Conservation (phyloP, 768 basidiomycete species). For the Pulveroboletus sp. region DNA sequence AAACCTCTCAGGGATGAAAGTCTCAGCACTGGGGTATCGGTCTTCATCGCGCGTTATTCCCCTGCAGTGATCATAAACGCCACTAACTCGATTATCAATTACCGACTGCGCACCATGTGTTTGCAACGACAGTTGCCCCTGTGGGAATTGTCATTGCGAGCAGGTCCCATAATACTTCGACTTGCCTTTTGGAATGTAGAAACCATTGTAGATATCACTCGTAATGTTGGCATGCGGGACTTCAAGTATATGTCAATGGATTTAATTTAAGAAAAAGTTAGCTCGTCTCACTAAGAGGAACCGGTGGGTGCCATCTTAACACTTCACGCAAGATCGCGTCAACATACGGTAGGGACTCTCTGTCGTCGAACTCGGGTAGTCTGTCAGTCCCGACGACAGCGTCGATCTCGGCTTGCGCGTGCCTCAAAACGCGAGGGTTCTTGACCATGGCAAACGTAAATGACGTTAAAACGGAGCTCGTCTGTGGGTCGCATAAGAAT, state of each 20-base stretch:
- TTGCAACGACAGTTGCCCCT: slow-evolving; percentile 7
- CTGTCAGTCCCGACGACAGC: background rate
- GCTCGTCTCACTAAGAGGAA: slow-evolving; percentile 10
- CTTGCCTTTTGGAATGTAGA: background rate
- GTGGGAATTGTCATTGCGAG: background rate
- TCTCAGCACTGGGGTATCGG: slow-evolving; percentile 7
- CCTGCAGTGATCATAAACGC: background rate
- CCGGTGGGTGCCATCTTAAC: slow-evolving; percentile 12
- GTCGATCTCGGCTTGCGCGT: background rate
- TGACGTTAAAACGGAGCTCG: background rate
- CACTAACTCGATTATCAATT: no score
- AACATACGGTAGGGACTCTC: slow-evolving; percentile 15
- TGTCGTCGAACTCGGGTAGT: slow-evolving; percentile 18
- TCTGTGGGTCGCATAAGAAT: slow-evolving; percentile 1
- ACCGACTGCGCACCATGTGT: slow-evolving; percentile 13
- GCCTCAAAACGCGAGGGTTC: background rate
- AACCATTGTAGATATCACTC: background rate
- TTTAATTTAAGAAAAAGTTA: background rate
- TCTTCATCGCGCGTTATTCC: slow-evolving; percentile 11
- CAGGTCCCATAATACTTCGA: no score
- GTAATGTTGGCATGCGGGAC: background rate
- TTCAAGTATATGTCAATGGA: no score
- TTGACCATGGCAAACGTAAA: background rate
- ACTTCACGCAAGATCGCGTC: slow-evolving; percentile 17
- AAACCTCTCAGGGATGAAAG: slow-evolving; percentile 15